Evolutionary conservation across 148 eudicot genomes (phyloP).

Genomic region (Heliosperma pusillum): DNA sequence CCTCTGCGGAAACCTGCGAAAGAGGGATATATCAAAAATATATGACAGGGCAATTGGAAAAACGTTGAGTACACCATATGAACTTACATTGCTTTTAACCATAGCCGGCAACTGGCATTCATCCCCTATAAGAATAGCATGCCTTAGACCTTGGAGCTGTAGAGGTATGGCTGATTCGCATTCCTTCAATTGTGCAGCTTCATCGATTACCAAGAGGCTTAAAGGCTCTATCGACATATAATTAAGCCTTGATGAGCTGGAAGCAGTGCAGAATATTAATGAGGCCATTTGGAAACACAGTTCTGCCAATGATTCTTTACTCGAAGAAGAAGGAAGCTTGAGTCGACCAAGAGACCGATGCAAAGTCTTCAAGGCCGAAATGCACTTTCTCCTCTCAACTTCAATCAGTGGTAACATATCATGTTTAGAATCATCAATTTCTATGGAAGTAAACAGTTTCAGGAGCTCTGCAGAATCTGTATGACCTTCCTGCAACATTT

Average conservation of each 20-base stretch:
- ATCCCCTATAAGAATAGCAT: constrained; percentile 61
- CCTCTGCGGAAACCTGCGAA: constrained; percentile 37
- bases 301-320: constrained; percentile 13
- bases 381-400: constrained; percentile 18
- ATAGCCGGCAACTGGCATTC: constrained; percentile 57
- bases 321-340: constrained; percentile 28
- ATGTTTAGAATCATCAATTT: not conserved
- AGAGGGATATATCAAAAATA: not conserved
- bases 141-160: constrained; percentile 48
- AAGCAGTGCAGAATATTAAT: constrained; percentile 48
- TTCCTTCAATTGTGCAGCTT: constrained; percentile 68
- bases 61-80: not conserved
- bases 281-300: constrained; percentile 51
- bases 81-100: constrained; percentile 52
- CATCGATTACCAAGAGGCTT: constrained; percentile 51
- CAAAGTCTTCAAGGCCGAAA: constrained; percentile 31
- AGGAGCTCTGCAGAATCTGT: constrained; percentile 20
- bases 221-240: constrained; percentile 28
- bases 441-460: constrained; percentile 16
- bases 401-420: constrained; percentile 2
- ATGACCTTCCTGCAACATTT: constrained; percentile 28
- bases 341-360: constrained; percentile 31
- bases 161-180: constrained; percentile 57
- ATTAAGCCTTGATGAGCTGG: constrained; percentile 42
- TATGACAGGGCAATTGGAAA: not conserved